Percentiles rank a stretch among this genome's conserved stretches.
Conservation (phyloP, 371 early-diverging fungal species). For the Lichtheimia ramosa region DNA sequence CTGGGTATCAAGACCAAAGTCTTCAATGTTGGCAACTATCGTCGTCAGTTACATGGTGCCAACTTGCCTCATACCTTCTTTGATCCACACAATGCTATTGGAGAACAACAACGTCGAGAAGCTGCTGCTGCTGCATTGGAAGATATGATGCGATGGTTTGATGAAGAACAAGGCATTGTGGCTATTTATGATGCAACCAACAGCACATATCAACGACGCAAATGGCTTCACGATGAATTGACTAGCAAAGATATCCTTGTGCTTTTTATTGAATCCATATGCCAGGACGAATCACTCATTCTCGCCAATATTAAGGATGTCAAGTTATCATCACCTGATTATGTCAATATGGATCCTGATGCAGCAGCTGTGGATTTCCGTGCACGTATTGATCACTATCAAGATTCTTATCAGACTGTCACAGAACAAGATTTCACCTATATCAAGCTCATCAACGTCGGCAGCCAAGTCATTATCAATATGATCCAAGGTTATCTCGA, state of each 20-base stretch:
- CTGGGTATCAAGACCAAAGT: slow-evolving; percentile 89
- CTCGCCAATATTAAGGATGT: slow-evolving; percentile 92
- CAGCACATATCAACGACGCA: slow-evolving; percentile 82
- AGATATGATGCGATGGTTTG: slow-evolving; percentile 92
- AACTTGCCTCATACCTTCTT: slow-evolving; percentile 87
- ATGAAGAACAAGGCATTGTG: slow-evolving; percentile 73
- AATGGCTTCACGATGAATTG: slow-evolving; percentile 67
- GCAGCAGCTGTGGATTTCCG: slow-evolving; percentile 76
- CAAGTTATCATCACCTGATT: slow-evolving; percentile 94
- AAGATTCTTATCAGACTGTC: slow-evolving; percentile 86
- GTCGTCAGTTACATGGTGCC: slow-evolving; percentile 87
- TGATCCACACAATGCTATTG: slow-evolving; percentile 83
- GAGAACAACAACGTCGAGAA: slow-evolving; percentile 72
- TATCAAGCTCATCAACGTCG: slow-evolving; percentile 94
- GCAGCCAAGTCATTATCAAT: slow-evolving; percentile 87
- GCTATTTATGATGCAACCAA: slow-evolving; percentile 98
- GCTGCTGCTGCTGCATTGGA: slow-evolving; percentile 85
- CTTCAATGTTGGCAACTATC: slow-evolving; percentile 96
- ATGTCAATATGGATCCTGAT: slow-evolving; percentile 67
- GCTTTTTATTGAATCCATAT: slow-evolving; percentile 94
- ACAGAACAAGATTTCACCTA: slow-evolving; percentile 77
- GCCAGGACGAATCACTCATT: slow-evolving; percentile 86
- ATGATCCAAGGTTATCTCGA: slow-evolving; percentile 92
- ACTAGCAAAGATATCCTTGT: slow-evolving; percentile 78
- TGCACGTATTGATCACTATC: slow-evolving; percentile 88